Percentiles rank a stretch among this genome's conserved stretches.
Conservation (phyloP, 1,284 basidiomycete genomes). For the Ganoderma resinaceum region DNA sequence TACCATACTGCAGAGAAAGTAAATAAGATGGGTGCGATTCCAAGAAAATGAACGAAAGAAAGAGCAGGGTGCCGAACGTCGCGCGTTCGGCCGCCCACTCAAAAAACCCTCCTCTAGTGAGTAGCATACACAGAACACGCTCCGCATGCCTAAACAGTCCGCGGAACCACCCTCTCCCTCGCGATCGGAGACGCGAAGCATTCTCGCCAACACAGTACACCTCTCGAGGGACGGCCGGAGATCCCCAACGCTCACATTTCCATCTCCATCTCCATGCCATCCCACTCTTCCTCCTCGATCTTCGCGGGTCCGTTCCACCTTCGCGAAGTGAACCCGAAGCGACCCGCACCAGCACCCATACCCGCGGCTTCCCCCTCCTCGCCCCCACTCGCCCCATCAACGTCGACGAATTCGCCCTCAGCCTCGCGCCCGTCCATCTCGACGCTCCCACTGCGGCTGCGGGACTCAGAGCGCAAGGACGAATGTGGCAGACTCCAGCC, state of each 20-base stretch:
- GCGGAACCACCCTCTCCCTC: background rate
- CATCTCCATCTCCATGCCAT: constrained; percentile 49
- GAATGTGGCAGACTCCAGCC: constrained; percentile 63
- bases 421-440: constrained; percentile 42
- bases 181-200: background rate
- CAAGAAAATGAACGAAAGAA: background rate
- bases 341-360: constrained; percentile 22
- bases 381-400: constrained; percentile 33
- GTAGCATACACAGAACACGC: constrained; percentile 2
- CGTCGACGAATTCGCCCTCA: constrained; percentile 31
- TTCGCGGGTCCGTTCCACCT: constrained; percentile 38
- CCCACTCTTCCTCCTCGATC: constrained; percentile 50
- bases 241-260: constrained; percentile 37
- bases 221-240: background rate
- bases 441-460: constrained; percentile 46
- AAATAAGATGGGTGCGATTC: background rate
- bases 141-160: constrained; percentile 4
- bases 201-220: background rate
- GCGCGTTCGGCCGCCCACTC: background rate
- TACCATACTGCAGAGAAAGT: background rate
- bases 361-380: constrained; percentile 22
- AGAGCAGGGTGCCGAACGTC: background rate
- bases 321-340: constrained; percentile 37
- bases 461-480: constrained; percentile 51
- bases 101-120: background rate